Evolutionary conservation across 2,329 filamentous ascomycete species (phyloP), one percentile per base, ranked within the genome.

Genomic region (Rosellinia necatrix): DNA sequence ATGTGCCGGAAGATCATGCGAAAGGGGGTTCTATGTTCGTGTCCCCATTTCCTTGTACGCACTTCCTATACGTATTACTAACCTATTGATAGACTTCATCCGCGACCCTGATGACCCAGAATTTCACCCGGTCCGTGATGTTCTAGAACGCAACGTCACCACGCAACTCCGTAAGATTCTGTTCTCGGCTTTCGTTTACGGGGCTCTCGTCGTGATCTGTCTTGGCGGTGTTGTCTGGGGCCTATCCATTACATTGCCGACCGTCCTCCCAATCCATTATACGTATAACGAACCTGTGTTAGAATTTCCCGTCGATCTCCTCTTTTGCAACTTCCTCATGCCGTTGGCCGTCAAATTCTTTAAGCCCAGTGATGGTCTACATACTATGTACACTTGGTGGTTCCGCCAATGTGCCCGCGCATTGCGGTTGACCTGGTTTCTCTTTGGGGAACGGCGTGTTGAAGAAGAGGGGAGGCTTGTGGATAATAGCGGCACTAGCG

Each of bases 1-100:
- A 97, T 99, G 92, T 99, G 94, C 74, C 88, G 94, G 60, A 97
- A 96, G 76, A 96, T 97, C 56, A 90, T 99, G 88, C 88, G 94
- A 61, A 91, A 86, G 64, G 94, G 94, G 48, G 94, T 99, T 35
- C 79, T 99, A 56, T 97, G 88, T 91, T 79, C 82, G 87, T 47
- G 24, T 25, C n/a, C 19, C 12, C 9, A 25, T 25, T n/a, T 21
- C 12, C 9, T 40, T 13, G 7, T 25, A 25, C 21, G 37, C 51
- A 15, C 61, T 12, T 21, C 8, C 9, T 15, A 19, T 27, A 4
- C 15, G 3, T 15, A 2, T 9, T 53, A 52, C 73, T 79, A 68
- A 76, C 61, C 43, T 38, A 6, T 6, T 47, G 22, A 1, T 59
- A 90, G 88, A 97, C 77, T 99, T 99, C 72, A 99, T 99, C 66